These are phyloP conservation scores for Dothistroma septosporum DNA, from an alignment of 2,329 filamentous ascomycete species.

Conservation along the genomic window DNA sequence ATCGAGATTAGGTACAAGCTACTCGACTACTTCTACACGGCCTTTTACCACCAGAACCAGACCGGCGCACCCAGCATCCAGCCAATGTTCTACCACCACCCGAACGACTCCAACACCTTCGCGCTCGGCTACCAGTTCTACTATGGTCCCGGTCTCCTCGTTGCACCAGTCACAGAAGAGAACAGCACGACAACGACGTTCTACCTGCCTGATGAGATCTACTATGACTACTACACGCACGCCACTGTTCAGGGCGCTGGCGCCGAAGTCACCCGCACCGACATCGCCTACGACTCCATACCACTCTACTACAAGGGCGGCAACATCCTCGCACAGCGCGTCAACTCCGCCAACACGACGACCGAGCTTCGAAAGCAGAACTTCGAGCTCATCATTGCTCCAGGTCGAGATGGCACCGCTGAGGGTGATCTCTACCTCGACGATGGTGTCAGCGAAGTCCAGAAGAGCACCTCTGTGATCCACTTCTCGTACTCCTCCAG, in stretches of 20 bases:
- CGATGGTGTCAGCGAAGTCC: conserved; percentile 66
- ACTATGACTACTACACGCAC: conserved; percentile 59
- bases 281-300: conserved; percentile 52
- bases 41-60: conserved; percentile 56
- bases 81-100: conserved; percentile 71
- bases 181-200: conserved; percentile 51
- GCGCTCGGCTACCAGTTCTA: conserved; percentile 55
- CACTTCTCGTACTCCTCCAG: conserved; percentile 51
- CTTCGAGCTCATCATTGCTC: conserved; percentile 68
- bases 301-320: conserved; percentile 67
- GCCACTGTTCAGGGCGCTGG: conserved; percentile 46
- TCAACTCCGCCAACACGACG: conserved; percentile 56
- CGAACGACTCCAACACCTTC: conserved; percentile 51
- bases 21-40: conserved; percentile 77
- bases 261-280: conserved; percentile 40
- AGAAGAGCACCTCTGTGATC: conserved; percentile 54
- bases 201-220: conserved; percentile 56
- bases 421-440: conserved; percentile 69
- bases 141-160: conserved; percentile 54
- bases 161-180: conserved; percentile 54
- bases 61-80: conserved; percentile 63
- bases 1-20: conserved; percentile 70
- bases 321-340: conserved; percentile 59
- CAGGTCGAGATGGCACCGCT: conserved; percentile 59
- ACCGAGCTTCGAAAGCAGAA: conserved; percentile 59